Percentiles rank a stretch among this genome's conserved stretches.
phyloP scores from a whole-genome alignment of 2,329 filamentous ascomycete genomes.

The Zymoseptoria pseudotritici region DNA sequence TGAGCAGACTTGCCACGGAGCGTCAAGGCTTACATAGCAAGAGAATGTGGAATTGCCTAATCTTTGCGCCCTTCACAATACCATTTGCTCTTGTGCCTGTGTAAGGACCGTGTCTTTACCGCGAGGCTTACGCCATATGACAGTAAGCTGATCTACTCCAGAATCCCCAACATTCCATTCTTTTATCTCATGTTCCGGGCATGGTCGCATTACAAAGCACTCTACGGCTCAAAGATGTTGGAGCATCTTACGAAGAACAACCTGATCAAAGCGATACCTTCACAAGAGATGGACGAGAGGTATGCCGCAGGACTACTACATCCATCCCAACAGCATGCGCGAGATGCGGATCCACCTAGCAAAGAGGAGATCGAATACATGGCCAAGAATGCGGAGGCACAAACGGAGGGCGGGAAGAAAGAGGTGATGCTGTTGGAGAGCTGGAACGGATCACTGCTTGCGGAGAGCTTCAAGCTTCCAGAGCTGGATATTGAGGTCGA shows the following conservation, averaged over 20 bases:
- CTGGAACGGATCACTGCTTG: conserved; percentile 47
- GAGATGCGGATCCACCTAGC: conserved; percentile 32
- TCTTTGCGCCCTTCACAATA: conserved; percentile 73
- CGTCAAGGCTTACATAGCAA: conserved; percentile 69
- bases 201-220: conserved; percentile 85
- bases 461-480: conserved; percentile 41
- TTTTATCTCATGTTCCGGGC: conserved; percentile 90
- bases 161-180: conserved; percentile 88
- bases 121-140: not conserved
- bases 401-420: conserved; percentile 34
- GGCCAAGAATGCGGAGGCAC: conserved; percentile 32
- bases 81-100: conserved; percentile 80
- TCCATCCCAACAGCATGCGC: conserved; percentile 33
- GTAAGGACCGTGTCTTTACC: conserved; percentile 45
- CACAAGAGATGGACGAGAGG: conserved; percentile 62
- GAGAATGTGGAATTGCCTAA: conserved; percentile 71
- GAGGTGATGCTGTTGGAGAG: conserved; percentile 44
- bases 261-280: conserved; percentile 59
- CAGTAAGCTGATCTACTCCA: conserved; percentile 32
- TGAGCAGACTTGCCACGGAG: conserved; percentile 68
- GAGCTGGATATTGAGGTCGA: conserved; percentile 50
- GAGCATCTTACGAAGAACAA: conserved; percentile 71
- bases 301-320: conserved; percentile 53
- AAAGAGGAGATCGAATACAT: conserved; percentile 33
- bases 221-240: conserved; percentile 76